These are phyloP conservation scores for Tylopilus plumbeoviolaceoides DNA, from an alignment of 768 basidiomycete genomes.

Conservation along the genomic window DNA sequence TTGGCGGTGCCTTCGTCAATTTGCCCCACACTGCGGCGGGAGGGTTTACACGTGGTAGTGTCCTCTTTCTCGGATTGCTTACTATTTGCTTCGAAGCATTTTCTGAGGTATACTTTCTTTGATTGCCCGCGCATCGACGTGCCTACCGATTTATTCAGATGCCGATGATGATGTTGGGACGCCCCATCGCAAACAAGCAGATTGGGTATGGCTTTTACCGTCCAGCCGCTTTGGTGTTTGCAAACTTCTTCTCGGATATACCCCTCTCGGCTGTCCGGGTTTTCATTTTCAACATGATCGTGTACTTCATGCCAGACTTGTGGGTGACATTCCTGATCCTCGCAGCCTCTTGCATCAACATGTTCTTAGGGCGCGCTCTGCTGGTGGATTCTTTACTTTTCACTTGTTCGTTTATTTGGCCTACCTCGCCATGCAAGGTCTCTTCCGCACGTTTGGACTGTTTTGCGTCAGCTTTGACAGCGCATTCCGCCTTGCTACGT, in stretches of 20 bases:
- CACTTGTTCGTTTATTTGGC: constrained; percentile 62
- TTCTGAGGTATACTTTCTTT: constrained; percentile 47
- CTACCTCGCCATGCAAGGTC: constrained; percentile 74
- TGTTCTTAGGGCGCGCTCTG: constrained; percentile 28
- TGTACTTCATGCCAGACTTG: constrained; percentile 66
- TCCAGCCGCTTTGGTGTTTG: constrained; percentile 59
- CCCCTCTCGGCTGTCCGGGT: constrained; percentile 62
- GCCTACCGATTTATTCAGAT: constrained; percentile 35
- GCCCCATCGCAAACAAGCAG: constrained; percentile 72
- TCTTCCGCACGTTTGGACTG: constrained; percentile 74
- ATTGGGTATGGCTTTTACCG: constrained; percentile 63
- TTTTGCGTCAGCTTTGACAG: constrained; percentile 52
- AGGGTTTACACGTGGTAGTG: constrained; percentile 83
- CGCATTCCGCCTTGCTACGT: constrained; percentile 51
- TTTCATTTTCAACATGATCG: constrained; percentile 57
- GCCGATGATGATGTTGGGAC: constrained; percentile 75
- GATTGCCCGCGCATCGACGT: neutral
- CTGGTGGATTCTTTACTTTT: constrained; percentile 50
- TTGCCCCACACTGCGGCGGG: constrained; percentile 71
- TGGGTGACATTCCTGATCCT: constrained; percentile 25
- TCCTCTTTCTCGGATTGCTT: constrained; percentile 69
- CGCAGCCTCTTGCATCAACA: constrained; percentile 12
- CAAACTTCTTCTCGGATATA: constrained; percentile 64
- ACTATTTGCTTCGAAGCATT: constrained; percentile 70
- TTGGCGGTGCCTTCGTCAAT: constrained; percentile 73